Conservation (phyloP, 2,329 filamentous ascomycete genomes). For the Fusarium graminum region DNA sequence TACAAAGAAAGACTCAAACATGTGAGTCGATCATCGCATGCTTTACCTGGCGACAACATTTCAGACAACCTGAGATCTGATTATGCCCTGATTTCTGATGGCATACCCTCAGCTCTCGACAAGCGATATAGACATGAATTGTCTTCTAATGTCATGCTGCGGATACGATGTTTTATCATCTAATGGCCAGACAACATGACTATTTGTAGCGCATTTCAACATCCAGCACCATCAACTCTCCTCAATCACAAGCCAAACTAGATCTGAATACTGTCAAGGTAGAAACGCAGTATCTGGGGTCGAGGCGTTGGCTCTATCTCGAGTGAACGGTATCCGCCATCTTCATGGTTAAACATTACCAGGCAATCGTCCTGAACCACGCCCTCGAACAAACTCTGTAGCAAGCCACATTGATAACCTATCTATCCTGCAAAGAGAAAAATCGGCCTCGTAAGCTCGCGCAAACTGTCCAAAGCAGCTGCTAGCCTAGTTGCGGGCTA, state of each 20-base stretch:
- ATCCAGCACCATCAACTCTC: neutral
- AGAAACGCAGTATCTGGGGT: neutral
- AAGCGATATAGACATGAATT: neutral
- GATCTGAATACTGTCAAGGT: neutral
- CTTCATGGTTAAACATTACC: slow-evolving; percentile 9
- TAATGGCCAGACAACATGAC: too few relatives aligned
- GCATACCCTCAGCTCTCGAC: neutral
- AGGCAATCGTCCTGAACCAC: slow-evolving; percentile 5
- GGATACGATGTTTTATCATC: neutral
- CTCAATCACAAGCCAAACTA: neutral
- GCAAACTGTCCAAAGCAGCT: neutral
- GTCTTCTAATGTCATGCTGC: neutral
- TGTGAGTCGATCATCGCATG: neutral
- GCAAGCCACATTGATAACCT: slow-evolving; percentile 14
- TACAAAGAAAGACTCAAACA: neutral
- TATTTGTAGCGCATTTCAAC: neutral
- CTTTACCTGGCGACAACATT: neutral
- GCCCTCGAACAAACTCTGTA: slow-evolving; percentile 11
- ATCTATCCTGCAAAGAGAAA: neutral
- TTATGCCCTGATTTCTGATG: neutral
- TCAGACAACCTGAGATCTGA: neutral
- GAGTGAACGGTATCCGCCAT: neutral
- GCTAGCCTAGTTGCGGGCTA: neutral
- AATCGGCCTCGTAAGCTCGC: neutral
- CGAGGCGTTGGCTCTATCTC: neutral